Evolutionary conservation across 2,329 filamentous ascomycete genomes (phyloP), one percentile per base, ranked within the genome.

Genomic region (Neospermospora avenae): DNA sequence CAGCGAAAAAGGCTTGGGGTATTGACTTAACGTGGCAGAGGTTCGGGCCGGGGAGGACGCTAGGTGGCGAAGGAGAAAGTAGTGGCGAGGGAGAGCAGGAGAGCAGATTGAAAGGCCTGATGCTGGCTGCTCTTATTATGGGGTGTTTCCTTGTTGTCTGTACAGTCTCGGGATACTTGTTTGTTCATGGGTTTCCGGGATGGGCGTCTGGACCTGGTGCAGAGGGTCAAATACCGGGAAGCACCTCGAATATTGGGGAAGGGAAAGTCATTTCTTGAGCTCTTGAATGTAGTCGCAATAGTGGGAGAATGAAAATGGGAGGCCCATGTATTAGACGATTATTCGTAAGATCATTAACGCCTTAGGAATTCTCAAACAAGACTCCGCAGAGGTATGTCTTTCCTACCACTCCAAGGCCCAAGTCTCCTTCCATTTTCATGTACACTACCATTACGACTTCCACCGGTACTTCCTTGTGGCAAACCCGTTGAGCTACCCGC

Each of bases 31-130:
- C 60, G 31, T 62, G 81, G 87, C 96, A 97, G 75, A 96, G 95
- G 76, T 96, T 96, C 86, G 96, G 96, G 76, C 91, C 93, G 83
- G 97, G 93, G 73, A 93, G 91, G 62, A 97, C 93, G 3, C 16
- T 62, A 34, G 60, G 60, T 41, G 60, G 56, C 4, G 60, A 59
- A 16, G 57, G 45, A 1, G 34, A 51, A 28, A n/a, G n/a, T n/a
- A n/a, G n/a, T n/a, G 34, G 51, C 8, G 44, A 18, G 34, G 57
- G 41, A 34, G 46, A 31, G 46, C 52, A 62, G 31, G 28, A 31
- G 28, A 31, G 6, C 5, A 46, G 56, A 25, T 53, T 57, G 14
- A 59, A 44, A 45, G 60, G 52, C 39, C 39, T 45, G 34, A 31
- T 53, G 20, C 34, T 58, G 31, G 52, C 60, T 62, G 57, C 24